Evolutionary conservation across 345 rosid genomes (phyloP), one percentile per base, ranked within the genome.

Genomic region (Turnera subulata): DNA sequence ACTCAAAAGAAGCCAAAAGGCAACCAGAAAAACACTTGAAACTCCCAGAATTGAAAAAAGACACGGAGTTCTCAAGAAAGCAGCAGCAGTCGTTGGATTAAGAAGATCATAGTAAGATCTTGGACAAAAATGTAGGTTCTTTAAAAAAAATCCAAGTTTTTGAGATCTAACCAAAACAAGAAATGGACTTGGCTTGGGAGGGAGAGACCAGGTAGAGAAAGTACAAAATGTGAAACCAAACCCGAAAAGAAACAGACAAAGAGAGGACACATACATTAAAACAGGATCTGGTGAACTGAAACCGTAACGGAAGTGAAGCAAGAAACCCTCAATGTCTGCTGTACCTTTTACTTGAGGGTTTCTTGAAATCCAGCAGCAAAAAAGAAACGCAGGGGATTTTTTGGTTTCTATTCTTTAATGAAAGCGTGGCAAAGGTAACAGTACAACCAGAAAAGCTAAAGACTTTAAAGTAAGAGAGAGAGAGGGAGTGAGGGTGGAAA

Each of bases 61-160:
- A 14, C 26, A 1, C 11, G 18, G 40, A 55, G 11, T 38, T 33
- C 11, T 10, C 10, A 38, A n/a, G 50, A 50, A 5, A 0, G 39
- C 42, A 53, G 35, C 54, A 46, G 26, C 26, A 11, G 35, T 46
- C 60, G 26, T 14, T 25, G 64, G 76, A 76, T 73, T 78, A 35
- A 39, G 11, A 47, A 42, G 56, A 16, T 29, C 35, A 29, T 29
- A 8, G 35, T 29, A 29, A 8, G 35, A 29, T 29, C 35, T 29
- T 29, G 35, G 5, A 29, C 35, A 13, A 39, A 64, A 72, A 65
- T 64, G 71, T 64, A 64, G 58, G 56, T 33, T 46, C 60, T 4
- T 21, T 20, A 14, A 32, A 55, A 22, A 55, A 47, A 45, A 23
- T 37, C 53, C 9, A 55, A 50, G 32, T 26, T 16, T 21, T 13